Evolutionary conservation across 2,329 filamentous ascomycete genomes (phyloP).

Genomic region (Cadophora luteo-olivacea): DNA sequence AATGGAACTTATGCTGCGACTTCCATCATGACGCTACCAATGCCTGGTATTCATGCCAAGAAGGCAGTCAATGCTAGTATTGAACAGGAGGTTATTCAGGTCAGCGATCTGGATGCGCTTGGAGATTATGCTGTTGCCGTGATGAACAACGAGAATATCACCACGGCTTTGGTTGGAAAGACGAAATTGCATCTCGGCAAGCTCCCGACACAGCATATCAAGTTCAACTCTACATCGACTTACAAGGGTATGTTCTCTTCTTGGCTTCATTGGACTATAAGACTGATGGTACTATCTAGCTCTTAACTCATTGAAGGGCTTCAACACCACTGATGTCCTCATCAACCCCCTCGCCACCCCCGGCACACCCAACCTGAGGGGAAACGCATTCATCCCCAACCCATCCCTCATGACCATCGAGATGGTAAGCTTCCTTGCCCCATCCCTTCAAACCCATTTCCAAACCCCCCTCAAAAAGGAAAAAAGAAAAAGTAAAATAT

Average conservation of each 20-base stretch:
- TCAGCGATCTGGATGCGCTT: constrained; percentile 54
- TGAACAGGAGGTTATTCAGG: constrained; percentile 51
- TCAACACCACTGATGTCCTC: constrained; percentile 55
- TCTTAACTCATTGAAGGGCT: constrained; percentile 61
- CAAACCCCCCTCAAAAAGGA: no score
- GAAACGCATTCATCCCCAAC: constrained; percentile 63
- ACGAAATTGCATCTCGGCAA: constrained; percentile 57
- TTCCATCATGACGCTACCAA: constrained; percentile 39
- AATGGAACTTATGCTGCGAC: constrained; percentile 43
- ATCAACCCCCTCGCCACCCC: constrained; percentile 48
- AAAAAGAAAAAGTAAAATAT: no score
- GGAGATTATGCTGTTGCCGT: constrained; percentile 55
- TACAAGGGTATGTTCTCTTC: constrained; percentile 55
- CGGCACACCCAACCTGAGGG: constrained; percentile 60
- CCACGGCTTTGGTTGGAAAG: constrained; percentile 56
- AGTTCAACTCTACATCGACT: constrained; percentile 62
- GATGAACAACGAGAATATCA: constrained; percentile 55
- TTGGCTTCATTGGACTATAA: neutral
- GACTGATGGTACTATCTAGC: constrained; percentile 53
- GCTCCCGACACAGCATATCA: constrained; percentile 56
- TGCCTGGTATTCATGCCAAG: constrained; percentile 43
- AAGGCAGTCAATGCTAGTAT: constrained; percentile 49
- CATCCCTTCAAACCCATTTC: neutral
- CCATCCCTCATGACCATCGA: constrained; percentile 61
- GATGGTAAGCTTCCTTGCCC: constrained; percentile 45